These are phyloP conservation scores for Neurospora sp. DNA, from an alignment of 495 filamentous ascomycete species.

Conservation along the genomic window DNA sequence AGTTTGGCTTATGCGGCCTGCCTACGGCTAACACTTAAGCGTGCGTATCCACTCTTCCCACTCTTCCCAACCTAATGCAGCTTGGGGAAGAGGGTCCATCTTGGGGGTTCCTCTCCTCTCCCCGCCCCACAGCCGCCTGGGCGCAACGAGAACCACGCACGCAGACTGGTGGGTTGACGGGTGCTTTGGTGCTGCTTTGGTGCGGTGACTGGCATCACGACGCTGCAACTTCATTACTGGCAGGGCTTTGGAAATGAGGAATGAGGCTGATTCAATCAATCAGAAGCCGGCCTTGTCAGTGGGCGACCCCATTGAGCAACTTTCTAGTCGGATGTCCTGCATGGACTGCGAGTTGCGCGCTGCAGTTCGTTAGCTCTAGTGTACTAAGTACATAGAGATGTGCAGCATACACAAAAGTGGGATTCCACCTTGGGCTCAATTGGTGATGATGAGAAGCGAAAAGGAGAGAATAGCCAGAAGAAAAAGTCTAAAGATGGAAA, in stretches of 20 bases:
- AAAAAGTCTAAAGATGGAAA: background rate
- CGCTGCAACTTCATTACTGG: background rate
- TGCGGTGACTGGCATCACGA: background rate
- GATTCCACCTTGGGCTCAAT: background rate
- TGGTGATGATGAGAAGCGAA: background rate
- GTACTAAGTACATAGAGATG: background rate
- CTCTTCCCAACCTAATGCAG: background rate
- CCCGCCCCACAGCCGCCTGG: background rate
- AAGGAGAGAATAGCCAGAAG: background rate
- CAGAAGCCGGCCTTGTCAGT: constrained; percentile 5
- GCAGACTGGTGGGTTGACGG: background rate
- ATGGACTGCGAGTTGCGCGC: background rate
- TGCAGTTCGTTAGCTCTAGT: background rate
- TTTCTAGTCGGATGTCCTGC: background rate
- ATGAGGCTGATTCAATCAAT: constrained; percentile 26
- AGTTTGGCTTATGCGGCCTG: background rate
- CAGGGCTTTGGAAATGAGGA: constrained; percentile 4
- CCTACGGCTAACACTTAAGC: background rate
- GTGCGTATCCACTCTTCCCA: background rate
- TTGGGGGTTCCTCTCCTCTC: background rate
- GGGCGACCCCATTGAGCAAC: constrained; percentile 4
- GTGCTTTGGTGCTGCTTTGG: background rate
- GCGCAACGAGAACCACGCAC: background rate
- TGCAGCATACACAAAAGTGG: background rate
- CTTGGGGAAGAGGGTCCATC: background rate